phyloP scores from a whole-genome alignment of 148 eudicot genomes.

The Dysphania ambrosioides region DNA sequence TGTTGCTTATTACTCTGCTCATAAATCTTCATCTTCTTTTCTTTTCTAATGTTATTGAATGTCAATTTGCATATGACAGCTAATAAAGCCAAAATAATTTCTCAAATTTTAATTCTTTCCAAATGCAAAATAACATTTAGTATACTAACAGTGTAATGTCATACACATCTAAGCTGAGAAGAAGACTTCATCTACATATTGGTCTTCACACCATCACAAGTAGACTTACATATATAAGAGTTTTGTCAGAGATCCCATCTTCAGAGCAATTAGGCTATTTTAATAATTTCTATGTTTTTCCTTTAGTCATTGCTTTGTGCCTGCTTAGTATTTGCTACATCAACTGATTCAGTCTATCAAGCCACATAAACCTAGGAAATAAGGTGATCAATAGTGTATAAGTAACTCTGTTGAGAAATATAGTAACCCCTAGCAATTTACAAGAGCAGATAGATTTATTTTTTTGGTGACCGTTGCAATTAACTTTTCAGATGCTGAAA shows the following conservation, averaged over 20 bases:
- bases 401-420: background rate
- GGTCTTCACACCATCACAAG: background rate
- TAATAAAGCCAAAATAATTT: background rate
- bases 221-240: background rate
- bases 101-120: background rate
- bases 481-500: background rate
- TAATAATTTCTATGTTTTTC: background rate
- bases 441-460: no score
- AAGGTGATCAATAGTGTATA: background rate
- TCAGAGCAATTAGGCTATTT: background rate
- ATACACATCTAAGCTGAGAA: conserved; percentile 2
- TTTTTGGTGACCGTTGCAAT: no score
- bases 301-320: background rate
- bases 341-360: background rate
- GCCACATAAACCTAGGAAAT: background rate
- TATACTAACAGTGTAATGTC: no score
- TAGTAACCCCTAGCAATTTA: no score
- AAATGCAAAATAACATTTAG: no score
- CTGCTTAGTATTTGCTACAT: background rate
- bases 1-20: background rate
- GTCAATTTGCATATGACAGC: background rate
- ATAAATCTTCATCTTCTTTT: background rate
- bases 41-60: background rate
- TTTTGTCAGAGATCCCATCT: conserved; percentile 15
- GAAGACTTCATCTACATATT: background rate